Conservation (phyloP, 2,329 filamentous ascomycete genomes). For the Fusarium sublunatum region DNA sequence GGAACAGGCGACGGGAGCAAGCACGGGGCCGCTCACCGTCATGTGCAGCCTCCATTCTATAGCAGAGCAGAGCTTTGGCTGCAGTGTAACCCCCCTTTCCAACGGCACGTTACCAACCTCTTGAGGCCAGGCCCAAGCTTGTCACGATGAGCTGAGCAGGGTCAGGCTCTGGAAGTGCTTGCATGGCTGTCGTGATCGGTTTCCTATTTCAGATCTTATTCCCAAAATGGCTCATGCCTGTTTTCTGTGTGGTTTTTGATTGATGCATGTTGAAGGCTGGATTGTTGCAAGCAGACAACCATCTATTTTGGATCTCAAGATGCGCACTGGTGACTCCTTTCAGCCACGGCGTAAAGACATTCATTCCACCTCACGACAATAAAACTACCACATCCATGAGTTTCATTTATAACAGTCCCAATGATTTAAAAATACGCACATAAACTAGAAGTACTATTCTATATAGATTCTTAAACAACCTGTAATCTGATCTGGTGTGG, state of each 20-base stretch:
- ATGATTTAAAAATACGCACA: no score
- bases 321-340: constrained; percentile 9
- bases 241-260: not conserved
- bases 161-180: constrained; percentile 15
- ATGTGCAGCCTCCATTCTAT: constrained; percentile 3
- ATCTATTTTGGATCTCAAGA: not conserved
- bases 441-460: no score
- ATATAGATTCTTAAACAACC: no score
- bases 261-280: no score
- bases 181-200: not conserved
- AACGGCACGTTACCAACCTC: constrained; percentile 15
- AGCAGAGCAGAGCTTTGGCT: constrained; percentile 6
- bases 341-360: not conserved
- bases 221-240: not conserved
- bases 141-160: constrained; percentile 7
- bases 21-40: constrained; percentile 7
- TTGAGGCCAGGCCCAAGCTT: constrained; percentile 10
- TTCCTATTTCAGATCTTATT: not conserved
- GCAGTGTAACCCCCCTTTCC: constrained; percentile 30
- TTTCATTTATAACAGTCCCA: no score
- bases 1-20: not conserved
- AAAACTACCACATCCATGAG: not conserved
- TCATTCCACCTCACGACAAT: not conserved
- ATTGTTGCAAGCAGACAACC: no score
- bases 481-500: no score